These are phyloP conservation scores for Rosa multiflora DNA, from an alignment of 306 rosid species.

Conservation along the genomic window DNA sequence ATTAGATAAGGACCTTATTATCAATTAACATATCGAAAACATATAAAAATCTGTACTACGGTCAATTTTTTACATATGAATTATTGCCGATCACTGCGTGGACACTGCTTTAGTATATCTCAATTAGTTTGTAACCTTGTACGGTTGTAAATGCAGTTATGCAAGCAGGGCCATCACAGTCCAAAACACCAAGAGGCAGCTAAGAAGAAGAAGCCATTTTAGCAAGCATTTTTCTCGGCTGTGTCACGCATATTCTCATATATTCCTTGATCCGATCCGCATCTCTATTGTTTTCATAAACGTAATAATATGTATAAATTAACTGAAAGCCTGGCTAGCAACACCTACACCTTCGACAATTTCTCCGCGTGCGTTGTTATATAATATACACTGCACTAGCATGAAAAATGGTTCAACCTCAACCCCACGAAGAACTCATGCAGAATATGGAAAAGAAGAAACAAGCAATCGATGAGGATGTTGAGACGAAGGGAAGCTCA, in stretches of 20 bases:
- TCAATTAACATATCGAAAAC: background rate
- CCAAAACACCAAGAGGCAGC: background rate
- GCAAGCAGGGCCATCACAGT: background rate
- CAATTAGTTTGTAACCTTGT: background rate
- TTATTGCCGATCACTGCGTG: background rate
- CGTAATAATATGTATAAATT: background rate
- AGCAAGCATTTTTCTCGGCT: background rate
- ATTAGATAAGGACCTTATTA: background rate
- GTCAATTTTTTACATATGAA: background rate
- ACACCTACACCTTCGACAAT: background rate
- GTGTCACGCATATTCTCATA: background rate
- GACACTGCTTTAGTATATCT: background rate
- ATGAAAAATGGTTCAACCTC: constrained; percentile 1
- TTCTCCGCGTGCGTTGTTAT: background rate
- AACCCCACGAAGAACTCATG: background rate
- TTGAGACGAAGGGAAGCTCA: background rate
- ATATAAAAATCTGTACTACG: background rate
- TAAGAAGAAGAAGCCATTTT: background rate
- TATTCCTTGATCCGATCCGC: background rate
- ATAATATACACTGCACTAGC: background rate
- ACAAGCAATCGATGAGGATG: background rate
- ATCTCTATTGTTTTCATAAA: constrained; percentile 9
- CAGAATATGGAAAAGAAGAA: background rate
- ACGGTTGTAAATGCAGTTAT: background rate
- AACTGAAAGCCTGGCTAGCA: background rate